phyloP scores from a whole-genome alignment of 2,329 filamentous ascomycete genomes.

The Taxawa tesnikishii region DNA sequence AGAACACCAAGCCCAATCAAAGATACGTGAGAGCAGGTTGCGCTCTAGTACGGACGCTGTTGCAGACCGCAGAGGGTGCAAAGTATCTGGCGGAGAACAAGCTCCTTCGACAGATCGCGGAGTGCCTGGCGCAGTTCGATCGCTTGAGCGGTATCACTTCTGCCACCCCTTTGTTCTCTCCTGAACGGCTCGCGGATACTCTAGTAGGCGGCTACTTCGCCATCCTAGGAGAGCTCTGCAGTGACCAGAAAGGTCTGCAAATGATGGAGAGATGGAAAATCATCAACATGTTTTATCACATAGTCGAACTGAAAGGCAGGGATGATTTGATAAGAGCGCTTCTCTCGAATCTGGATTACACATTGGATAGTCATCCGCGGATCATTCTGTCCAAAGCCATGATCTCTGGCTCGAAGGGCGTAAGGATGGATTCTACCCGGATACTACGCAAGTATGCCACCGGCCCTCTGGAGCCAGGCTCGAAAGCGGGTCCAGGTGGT shows the following conservation, averaged over 20 bases:
- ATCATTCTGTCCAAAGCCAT: conserved; percentile 89
- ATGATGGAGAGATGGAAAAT: conserved; percentile 95
- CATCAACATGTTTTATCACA: conserved; percentile 99
- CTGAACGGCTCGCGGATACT: conserved; percentile 71
- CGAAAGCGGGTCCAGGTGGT: conserved; percentile 26
- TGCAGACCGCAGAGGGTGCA: conserved; percentile 75
- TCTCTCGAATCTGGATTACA: conserved; percentile 86
- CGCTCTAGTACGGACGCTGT: conserved; percentile 70
- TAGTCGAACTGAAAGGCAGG: conserved; percentile 79
- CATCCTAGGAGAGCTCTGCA: conserved; percentile 77
- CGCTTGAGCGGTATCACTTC: conserved; percentile 64
- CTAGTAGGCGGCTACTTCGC: conserved; percentile 89
- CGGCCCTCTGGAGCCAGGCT: conserved; percentile 32
- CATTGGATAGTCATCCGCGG: conserved; percentile 69
- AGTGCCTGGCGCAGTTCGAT: conserved; percentile 91
- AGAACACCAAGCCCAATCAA: conserved; percentile 84
- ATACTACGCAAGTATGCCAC: conserved; percentile 78
- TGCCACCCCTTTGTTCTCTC: conserved; percentile 78
- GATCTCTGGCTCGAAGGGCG: conserved; percentile 80
- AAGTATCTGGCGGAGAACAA: conserved; percentile 87
- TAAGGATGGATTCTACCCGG: conserved; percentile 81
- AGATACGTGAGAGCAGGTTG: conserved; percentile 88
- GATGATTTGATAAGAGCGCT: conserved; percentile 85
- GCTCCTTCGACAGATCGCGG: conserved; percentile 80
- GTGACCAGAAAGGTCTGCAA: conserved; percentile 67